phyloP scores from a whole-genome alignment of 2,329 filamentous ascomycete genomes.

The Penicillium crustosum region DNA sequence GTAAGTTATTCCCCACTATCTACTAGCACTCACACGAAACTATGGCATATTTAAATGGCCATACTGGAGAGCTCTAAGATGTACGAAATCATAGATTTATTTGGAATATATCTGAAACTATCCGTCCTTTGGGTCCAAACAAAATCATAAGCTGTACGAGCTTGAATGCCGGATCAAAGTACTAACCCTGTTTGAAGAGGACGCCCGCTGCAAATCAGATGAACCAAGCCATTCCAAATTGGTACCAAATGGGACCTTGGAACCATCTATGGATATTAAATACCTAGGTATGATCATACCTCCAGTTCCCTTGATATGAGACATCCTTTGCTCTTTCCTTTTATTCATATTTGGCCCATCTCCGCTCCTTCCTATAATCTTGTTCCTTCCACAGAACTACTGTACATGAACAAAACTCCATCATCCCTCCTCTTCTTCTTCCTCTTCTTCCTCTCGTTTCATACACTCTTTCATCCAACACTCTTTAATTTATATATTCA shows the following conservation, averaged over 20 bases:
- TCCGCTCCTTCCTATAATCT: neutral
- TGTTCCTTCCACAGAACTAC: neutral
- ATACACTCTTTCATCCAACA: constrained; percentile 12
- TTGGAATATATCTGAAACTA: no score
- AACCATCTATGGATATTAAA: no score
- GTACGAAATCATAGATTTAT: no score
- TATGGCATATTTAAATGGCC: no score
- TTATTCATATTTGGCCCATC: neutral
- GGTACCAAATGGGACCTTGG: rapidly evolving
- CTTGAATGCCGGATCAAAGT: neutral
- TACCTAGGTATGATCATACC: no score
- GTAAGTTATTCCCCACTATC: no score
- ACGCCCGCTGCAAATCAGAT: neutral
- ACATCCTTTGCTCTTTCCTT: neutral
- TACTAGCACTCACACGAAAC: no score
- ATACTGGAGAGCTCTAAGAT: no score
- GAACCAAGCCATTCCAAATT: neutral
- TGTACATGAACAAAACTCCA: neutral
- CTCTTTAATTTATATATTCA: neutral
- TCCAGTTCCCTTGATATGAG: neutral
- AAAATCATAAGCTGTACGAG: no score
- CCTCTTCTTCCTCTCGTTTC: neutral
- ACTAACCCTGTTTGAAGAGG: neutral
- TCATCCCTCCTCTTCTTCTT: neutral
- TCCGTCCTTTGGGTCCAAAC: no score